phyloP scores from a whole-genome alignment of 371 early-diverging fungal species.

The Apophysomyces elegans region DNA sequence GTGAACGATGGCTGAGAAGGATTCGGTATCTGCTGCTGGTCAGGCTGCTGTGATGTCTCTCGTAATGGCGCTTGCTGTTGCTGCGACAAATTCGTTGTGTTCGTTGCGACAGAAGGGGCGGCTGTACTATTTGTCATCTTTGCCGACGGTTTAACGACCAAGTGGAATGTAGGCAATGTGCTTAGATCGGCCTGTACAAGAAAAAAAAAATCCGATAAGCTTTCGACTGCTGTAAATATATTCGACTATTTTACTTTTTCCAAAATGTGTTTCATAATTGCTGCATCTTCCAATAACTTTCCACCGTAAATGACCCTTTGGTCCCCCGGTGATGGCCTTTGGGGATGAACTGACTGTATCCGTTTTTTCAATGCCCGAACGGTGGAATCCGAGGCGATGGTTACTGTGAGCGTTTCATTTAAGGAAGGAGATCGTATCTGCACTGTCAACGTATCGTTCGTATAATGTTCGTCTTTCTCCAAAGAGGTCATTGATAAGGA shows the following conservation, averaged over 20 bases:
- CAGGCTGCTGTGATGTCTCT: not conserved
- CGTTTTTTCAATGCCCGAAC: conserved; percentile 31
- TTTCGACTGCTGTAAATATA: not conserved
- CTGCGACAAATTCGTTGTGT: not conserved
- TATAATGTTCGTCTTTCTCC: conserved; percentile 8
- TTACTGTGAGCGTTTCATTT: conserved; percentile 36
- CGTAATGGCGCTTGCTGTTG: conserved; percentile 9
- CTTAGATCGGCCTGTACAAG: conserved; percentile 22
- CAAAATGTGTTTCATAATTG: conserved; percentile 27
- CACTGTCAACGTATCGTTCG: conserved; percentile 21
- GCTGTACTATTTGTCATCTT: not conserved
- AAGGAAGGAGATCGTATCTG: conserved; percentile 50
- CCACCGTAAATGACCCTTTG: conserved; percentile 53
- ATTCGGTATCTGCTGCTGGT: conserved; percentile 9
- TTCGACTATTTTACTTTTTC: conserved; percentile 29
- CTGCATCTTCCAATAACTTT: conserved; percentile 36
- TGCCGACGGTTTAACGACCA: conserved; percentile 49
- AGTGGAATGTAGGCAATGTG: conserved; percentile 42
- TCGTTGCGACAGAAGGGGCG: too few relatives aligned
- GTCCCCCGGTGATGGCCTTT: conserved; percentile 33
- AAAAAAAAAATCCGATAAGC: not conserved
- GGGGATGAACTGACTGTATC: conserved; percentile 42
- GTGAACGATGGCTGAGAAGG: not conserved
- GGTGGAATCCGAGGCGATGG: conserved; percentile 23
- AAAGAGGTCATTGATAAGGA: not conserved